Evolutionary conservation across 257 asterid species (phyloP).

Genomic region (Rhazya stricta): DNA sequence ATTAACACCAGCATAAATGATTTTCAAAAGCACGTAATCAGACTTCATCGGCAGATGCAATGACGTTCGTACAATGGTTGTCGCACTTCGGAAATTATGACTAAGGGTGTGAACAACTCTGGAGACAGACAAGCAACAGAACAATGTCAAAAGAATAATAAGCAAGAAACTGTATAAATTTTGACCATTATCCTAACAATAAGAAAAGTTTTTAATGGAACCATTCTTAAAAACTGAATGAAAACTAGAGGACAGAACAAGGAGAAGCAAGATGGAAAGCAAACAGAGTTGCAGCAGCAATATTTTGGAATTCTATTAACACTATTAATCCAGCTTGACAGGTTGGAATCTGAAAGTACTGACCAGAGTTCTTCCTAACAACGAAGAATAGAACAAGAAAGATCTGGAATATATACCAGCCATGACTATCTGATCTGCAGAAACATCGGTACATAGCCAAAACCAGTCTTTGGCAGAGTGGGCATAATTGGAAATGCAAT

Average conservation of each 20-base stretch:
- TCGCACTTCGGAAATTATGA: conserved; percentile 80
- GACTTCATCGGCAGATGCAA: conserved; percentile 70
- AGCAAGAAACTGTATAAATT: conserved; percentile 9
- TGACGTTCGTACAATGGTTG: conserved; percentile 52
- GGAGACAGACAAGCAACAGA: conserved; percentile 24
- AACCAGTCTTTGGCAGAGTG: not conserved
- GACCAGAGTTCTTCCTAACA: not conserved
- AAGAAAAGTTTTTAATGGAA: not conserved
- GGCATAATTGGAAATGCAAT: not conserved
- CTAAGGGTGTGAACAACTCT: conserved; percentile 86
- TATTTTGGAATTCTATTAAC: not conserved
- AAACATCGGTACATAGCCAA: not conserved
- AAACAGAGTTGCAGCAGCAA: not conserved
- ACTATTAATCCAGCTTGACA: not conserved
- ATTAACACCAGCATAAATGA: conserved; percentile 95
- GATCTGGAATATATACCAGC: not conserved
- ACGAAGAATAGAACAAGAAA: not conserved
- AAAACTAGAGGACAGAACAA: not conserved
- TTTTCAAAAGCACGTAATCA: conserved; percentile 72
- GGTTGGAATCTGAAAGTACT: not conserved
- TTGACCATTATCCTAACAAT: not conserved
- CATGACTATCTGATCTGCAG: not conserved
- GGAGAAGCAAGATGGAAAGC: not conserved
- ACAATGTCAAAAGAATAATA: conserved; percentile 18
- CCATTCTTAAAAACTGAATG: not conserved